phyloP scores from a whole-genome alignment of 345 rosid genomes.

The Ceriops decandra region DNA sequence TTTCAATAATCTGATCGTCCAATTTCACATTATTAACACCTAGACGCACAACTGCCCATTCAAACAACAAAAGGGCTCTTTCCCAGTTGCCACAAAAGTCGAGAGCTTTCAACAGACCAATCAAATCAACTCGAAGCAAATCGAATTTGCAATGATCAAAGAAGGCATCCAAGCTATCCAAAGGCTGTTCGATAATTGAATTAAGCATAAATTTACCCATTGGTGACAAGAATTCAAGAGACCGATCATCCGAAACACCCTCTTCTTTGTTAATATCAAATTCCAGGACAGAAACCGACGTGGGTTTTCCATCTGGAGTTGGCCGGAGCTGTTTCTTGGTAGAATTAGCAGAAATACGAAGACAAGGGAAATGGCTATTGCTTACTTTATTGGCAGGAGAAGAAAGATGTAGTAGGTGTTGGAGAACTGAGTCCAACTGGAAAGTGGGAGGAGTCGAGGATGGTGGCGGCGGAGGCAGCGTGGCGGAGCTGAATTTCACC shows the following conservation, averaged over 20 bases:
- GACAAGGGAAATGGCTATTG: constrained; percentile 40
- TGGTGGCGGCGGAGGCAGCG: constrained; percentile 40
- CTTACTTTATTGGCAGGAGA: constrained; percentile 29
- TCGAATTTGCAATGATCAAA: constrained; percentile 50
- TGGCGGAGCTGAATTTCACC: constrained; percentile 59
- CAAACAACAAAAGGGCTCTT: constrained; percentile 62
- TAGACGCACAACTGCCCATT: constrained; percentile 49
- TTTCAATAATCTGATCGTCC: constrained; percentile 52
- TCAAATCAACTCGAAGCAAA: constrained; percentile 55
- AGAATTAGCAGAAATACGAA: constrained; percentile 32
- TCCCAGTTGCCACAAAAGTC: constrained; percentile 69
- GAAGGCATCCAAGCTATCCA: constrained; percentile 42
- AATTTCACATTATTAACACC: constrained; percentile 32
- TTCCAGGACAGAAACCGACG: constrained; percentile 26
- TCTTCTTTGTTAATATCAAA: constrained; percentile 27
- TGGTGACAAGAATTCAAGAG: constrained; percentile 45
- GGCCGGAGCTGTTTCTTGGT: constrained; percentile 27
- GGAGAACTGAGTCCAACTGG: constrained; percentile 70
- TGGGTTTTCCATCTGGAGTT: constrained; percentile 25
- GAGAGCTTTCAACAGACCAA: constrained; percentile 57
- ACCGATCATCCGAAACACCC: constrained; percentile 23
- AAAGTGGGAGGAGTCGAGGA: constrained; percentile 41
- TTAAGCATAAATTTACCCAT: constrained; percentile 45
- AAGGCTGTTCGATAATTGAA: constrained; percentile 51
- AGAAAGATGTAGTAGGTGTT: constrained; percentile 73